phyloP scores from a whole-genome alignment of 495 filamentous ascomycete species.

The Lepidopterella palustris region DNA sequence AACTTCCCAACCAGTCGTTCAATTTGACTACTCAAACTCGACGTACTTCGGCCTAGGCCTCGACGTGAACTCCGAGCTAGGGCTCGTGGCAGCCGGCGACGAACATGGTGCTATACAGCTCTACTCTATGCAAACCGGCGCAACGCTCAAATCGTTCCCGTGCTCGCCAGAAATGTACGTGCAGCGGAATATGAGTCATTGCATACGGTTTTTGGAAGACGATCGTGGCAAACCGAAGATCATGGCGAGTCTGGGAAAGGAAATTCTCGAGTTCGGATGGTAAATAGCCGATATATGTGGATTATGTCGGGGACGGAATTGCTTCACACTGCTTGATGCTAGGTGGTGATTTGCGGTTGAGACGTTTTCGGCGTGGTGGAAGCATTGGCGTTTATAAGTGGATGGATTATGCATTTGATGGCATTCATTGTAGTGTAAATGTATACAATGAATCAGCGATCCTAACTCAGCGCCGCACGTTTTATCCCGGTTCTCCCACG shows the following conservation, averaged over 20 bases:
- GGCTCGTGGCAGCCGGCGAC: constrained; percentile 31
- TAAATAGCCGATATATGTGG: no score
- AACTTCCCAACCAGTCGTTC: constrained; percentile 3
- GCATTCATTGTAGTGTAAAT: no score
- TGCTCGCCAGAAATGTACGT: background rate
- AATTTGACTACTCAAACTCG: constrained; percentile 17
- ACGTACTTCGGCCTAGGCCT: constrained; percentile 18
- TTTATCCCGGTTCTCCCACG: no score
- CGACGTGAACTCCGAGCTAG: constrained; percentile 24
- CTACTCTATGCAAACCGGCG: constrained; percentile 24
- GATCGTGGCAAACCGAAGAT: constrained; percentile 6
- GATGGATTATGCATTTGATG: no score
- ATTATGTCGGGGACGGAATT: no score
- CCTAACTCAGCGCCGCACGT: no score
- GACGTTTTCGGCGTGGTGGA: no score
- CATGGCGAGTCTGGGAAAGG: constrained; percentile 1
- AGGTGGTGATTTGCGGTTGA: no score
- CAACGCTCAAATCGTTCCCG: constrained; percentile 6
- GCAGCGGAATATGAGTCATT: background rate
- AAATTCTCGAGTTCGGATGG: constrained; percentile 14
- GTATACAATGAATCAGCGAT: no score
- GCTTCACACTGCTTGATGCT: no score
- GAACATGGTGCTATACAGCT: constrained; percentile 8
- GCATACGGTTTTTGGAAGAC: constrained; percentile 15
- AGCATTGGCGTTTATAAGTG: no score